Evolutionary conservation across 2,329 filamentous ascomycete genomes (phyloP), one percentile per base, ranked within the genome.

Genomic region (Claviceps citrina): DNA sequence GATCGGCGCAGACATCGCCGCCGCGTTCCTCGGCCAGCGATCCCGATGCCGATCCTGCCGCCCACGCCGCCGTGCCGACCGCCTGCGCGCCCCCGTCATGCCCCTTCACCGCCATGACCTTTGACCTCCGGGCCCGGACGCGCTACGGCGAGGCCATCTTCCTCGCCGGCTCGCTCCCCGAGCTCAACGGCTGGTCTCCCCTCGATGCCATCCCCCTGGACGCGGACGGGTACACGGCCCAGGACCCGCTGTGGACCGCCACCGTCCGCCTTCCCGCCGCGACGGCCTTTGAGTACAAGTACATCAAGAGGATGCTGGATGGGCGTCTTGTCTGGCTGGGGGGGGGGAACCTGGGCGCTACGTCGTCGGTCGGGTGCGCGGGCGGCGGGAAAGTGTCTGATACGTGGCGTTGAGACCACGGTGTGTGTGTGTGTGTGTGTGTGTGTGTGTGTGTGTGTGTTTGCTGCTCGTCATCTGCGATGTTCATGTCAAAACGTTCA

Each of bases 261-360:
- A 69, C 65, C 0, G 49, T 77, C 28, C 64, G 55, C 19, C 52
- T 81, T 8, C 61, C 68, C 0, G 64, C 71, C 0, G 74, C 72
- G 1, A 65, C 60, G 0, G 58, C 52, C 0, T 67, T 81, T 43
- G 53, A 71, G 54, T 80, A 78, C 53, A 78, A 80, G 56, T 81
- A 71, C 49, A 64, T 81, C 46, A 68, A 68, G 47, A 65, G 73
- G 31, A 62, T 60, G n/a, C 53, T 51, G 1, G 59, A 63, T 47
- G 71, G 73, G 0, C 56, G 53, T 0, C 59, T 74, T 5, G 64
- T 60, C 0, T 80, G 74, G 75, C 75, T 79, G 55, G 67, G 62
- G 38, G 74, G 74, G 18, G 59, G 61, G 0, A 65, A 66, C 39
- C 49, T 61, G 30, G 54, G 52, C n/a, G 40, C 27, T 13, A 32